These are phyloP conservation scores for Eucalyptus lansdowneana DNA, from an alignment of 345 rosid genomes.

Conservation along the genomic window DNA sequence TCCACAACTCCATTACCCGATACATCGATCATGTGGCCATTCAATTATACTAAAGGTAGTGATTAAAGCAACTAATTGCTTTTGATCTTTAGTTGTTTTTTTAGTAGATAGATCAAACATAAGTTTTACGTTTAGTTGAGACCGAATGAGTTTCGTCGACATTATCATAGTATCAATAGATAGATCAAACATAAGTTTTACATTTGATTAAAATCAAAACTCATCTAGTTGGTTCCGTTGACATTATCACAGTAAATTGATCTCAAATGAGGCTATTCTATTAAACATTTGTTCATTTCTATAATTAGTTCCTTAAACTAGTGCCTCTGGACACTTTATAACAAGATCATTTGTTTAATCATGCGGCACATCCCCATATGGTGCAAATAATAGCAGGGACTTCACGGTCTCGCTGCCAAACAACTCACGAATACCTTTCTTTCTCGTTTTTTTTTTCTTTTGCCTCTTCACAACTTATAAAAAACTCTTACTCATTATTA, in stretches of 20 bases:
- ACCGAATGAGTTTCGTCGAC: not conserved
- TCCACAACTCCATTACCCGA: no score
- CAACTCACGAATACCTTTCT: not conserved
- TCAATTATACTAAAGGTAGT: not conserved
- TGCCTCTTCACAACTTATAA: not conserved
- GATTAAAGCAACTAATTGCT: not conserved
- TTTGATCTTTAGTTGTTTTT: not conserved
- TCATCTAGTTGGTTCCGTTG: no score
- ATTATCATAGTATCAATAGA: no score
- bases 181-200: no score
- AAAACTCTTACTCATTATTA: not conserved
- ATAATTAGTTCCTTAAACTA: no score
- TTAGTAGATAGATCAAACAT: not conserved
- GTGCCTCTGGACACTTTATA: not conserved
- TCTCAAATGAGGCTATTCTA: not conserved
- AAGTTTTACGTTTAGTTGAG: not conserved
- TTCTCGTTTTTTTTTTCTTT: no score
- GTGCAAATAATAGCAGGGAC: not conserved
- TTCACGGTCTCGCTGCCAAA: not conserved
- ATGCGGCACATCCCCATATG: not conserved
- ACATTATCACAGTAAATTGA: no score
- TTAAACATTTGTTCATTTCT: not conserved
- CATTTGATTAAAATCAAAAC: no score
- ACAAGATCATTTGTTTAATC: not conserved
- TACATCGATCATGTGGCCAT: not conserved